Evolutionary conservation across 2,329 filamentous ascomycete species (phyloP), one percentile per base, ranked within the genome.

Genomic region (Metarhizium guizhouense): DNA sequence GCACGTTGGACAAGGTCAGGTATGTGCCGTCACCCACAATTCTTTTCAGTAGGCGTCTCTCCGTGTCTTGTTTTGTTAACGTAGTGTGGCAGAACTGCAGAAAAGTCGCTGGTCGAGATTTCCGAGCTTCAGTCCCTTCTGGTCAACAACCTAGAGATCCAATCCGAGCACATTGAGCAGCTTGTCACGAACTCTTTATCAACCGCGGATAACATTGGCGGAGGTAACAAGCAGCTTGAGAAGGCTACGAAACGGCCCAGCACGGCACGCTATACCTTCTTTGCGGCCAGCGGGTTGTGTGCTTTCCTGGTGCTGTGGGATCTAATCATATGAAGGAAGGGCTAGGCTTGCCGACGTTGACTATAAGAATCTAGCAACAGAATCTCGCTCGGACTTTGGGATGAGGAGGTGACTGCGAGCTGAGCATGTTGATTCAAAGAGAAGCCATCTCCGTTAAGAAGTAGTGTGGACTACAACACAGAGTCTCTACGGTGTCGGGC

Each of bases 1-100:
- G 88, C 72, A 91, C 89, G n/a, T 76, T 97, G 68, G 87, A 92
- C 70, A 94, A 97, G 79, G 90, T 97, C 62, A 88, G 87, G 89
- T 95, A 81, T 54, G 88, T 80, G 50, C n/a, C 49, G 25, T 7
- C 14, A 16, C 4, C 29, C 43, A 7, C 25, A 18, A 20, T n/a
- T 40, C n/a, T 10, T 11, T 11, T 29, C 14, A 13, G n/a, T 18
- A 6, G 11, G 8, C 13, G 29, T 30, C 18, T 3, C n/a, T 36
- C 5, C n/a, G 25, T 25, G 25, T 25, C 25, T 1, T 25, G 25
- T 25, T 25, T 38, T 40, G 52, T 16, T 63, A 51, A 63, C 32
- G 47, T 32, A 45, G 49, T 36, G 25, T 30, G 36, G 57, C 65
- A 95, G 90, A 65, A 88, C 87, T 30, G 91, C 91, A 0, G 91